Base-by-base conservation (phyloP, 2,329 filamentous ascomycete genomes). In the Trichoderma sp. region DNA sequence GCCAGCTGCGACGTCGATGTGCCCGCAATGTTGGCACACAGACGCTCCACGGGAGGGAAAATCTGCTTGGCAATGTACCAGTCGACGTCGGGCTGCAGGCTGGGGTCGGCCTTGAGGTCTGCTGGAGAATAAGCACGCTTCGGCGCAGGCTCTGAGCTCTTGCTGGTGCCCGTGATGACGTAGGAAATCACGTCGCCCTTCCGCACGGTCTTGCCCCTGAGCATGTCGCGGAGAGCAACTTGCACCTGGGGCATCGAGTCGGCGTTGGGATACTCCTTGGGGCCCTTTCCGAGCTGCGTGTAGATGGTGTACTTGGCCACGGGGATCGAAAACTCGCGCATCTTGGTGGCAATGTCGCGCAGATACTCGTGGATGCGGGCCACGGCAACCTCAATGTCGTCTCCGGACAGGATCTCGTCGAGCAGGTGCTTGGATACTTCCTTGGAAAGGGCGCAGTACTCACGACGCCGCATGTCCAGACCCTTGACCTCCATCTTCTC, bases 11-110 rank as follows among this genome's bases (percentile, higher is more conserved):
- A 87, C 7, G 94, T 90, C 68, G 97, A 96, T 1, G 95, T 99
- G 66, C 95, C 95, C 15, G 87, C 87, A 72, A 99, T 97, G 67
- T 96, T 97, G 67, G 94, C 95, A 75, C 95, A 99, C 24, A 99
- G 88, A 83, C 95, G 92, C 80, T 99, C 95, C 28, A 99, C 95
- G 0, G 95, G 95, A 12, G 95, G 95, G 78, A 99, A 92, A 66
- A 99, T 97, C 78, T 99, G 95, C 81, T 99, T 99, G 81, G 92
- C 90, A 45, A 99, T 87, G 77, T 99, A 99, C 86, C 93, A 98
- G 74, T 99, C 95, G n/a, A 97, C 86, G 73, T 99, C 95, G 2
- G 93, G 92, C 65, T 89, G 85, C 7, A 99, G 83, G 1, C 82
- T 89, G 1, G 89, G 88, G 70, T 91, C 90, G 17, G 86, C 74